Evolutionary conservation across 2,329 filamentous ascomycete genomes (phyloP), one percentile per base, ranked within the genome.

Genomic region (Neopestalotiopsis clavispora): DNA sequence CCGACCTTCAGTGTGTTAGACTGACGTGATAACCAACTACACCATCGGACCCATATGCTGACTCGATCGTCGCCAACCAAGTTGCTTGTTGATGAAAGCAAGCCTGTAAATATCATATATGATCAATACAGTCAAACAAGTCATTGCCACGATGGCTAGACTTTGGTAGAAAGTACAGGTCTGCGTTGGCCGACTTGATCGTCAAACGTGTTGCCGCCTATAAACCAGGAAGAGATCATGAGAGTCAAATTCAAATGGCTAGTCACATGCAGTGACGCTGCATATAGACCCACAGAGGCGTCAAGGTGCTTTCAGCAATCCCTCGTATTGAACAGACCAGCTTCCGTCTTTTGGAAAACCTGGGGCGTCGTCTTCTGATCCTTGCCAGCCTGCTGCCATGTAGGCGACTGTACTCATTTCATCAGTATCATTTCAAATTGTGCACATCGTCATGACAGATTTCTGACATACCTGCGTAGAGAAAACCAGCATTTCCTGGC

Each of bases 401-500:
- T 81, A 82, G 0, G 77, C 76, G 34, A 81, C 80, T 81, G 17
- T 2, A 57, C 6, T 7, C 60, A 42, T 14, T 52, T 57, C 30
- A 28, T 58, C n/a, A 66, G 30, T 32, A 38, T 12, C n/a, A 30
- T n/a, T 1, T 23, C 3, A 28, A 28, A 28, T 13, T 4, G 28
- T 17, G 10, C 10, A 30, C 3, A 52, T 28, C 23, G 23, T 20
- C 4, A 28, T 28, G 4, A 1, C 12, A 38, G 20, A 1, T 2
- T 9, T 40, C 0, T 49, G 14, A 71, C 74, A 61, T 67, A 75
- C 75, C 73, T 28, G 79, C 78, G 3, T 80, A 75, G 7, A 82
- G 73, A 17, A 82, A 79, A 0, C 76, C 80, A 4, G 80, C 80
- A 67, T 81, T 82, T 0, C 80, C 79, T 0, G 80, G 78, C 72